Evolutionary conservation across 78 protist genomes (phyloP), one percentile per base, ranked within the genome.

Genomic region (Guillardia theta): DNA sequence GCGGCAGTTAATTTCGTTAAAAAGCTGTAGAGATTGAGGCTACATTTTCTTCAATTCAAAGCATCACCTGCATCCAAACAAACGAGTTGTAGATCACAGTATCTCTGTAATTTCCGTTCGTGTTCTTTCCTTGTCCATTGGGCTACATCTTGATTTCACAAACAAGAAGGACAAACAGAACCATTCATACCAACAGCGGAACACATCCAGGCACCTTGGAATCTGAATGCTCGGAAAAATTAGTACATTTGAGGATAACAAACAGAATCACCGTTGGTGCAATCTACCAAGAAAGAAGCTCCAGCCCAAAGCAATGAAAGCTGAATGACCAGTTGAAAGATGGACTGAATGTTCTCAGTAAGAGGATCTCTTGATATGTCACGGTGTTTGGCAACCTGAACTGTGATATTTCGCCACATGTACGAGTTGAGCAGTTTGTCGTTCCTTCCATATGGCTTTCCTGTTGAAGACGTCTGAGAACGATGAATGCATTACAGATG

Each of bases 321-420:
- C 83, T 70, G 83, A 36, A 24, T 33, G 21, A 6, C 41, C 36
- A 70, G 15, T 43, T 70, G 62, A 53, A 53, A 53, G 12, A 18
- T 18, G 33, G 62, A 53, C 18, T 12, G 33, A 12, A 18, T 21
- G 18, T 53, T 53, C 12, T 18, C 12, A 53, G 12, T 21, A 53
- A 53, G 12, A 21, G 18, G 62, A 53, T 53, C 12, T 53, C 18
- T 18, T 53, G 62, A 18, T 53, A 53, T 18, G 33, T 12, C 12
- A 53, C 12, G 62, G 12, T 98, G 99, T n/a, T 87, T 44, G 24
- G 87, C 19, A 39, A 94, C 0, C 37, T 64, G 93, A 10, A 37
- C 95, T 33, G 87, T 0, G 77, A 96, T 94, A 94, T 96, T 94
- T 54, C 94, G 41, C 94, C 64, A 62, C 97, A 96, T 96, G 62